Conservation (phyloP, 208 protist genomes). For the Wallacemonas sp. region DNA sequence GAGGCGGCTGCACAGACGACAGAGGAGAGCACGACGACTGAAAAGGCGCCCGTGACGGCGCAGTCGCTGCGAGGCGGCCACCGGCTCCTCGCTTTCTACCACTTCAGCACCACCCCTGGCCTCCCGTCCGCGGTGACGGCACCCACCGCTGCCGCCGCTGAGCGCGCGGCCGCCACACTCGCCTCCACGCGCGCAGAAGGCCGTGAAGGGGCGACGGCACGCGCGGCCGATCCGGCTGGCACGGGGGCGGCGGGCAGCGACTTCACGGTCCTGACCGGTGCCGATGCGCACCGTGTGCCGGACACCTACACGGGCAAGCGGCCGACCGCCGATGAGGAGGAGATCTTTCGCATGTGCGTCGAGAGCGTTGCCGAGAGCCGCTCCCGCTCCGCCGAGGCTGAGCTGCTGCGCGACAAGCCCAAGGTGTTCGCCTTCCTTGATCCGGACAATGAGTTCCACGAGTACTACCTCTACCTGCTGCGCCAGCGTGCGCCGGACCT, state of each 20-base stretch:
- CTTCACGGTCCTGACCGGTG: conserved; percentile 10
- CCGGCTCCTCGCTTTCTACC: conserved; percentile 44
- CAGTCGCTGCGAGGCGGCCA: not conserved
- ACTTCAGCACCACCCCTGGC: conserved; percentile 20
- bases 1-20: not conserved
- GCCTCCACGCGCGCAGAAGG: conserved; percentile 16
- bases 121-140: conserved; percentile 15
- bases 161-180: conserved; percentile 18
- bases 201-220: not conserved
- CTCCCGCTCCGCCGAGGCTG: conserved; percentile 70
- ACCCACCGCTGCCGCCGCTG: not conserved
- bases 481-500: conserved; percentile 72
- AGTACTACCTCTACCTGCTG: conserved; percentile 87
- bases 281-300: conserved; percentile 20
- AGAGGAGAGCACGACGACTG: not conserved
- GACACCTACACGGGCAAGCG: conserved; percentile 67
- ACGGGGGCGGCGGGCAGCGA: not conserved
- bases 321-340: conserved; percentile 63
- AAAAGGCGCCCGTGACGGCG: not conserved
- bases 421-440: conserved; percentile 83
- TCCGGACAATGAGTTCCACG: conserved; percentile 84
- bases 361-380: conserved; percentile 57
- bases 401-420: conserved; percentile 72
- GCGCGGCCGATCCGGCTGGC: not conserved
- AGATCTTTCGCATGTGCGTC: conserved; percentile 65